phyloP scores from a whole-genome alignment of 1,284 basidiomycete species.

The Apiotrichum laibachii region DNA sequence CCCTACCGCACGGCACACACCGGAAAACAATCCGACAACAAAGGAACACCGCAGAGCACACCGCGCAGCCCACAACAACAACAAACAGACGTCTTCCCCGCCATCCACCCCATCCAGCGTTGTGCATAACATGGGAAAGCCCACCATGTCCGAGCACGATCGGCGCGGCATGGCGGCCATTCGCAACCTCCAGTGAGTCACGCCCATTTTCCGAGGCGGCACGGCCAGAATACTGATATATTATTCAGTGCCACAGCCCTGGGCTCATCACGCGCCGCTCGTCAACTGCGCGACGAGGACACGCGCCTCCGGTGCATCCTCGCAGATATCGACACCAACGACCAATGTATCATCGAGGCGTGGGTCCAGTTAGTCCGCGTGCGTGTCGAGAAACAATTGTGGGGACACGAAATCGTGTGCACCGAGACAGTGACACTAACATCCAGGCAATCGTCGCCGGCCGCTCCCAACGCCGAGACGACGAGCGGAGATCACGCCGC shows the following conservation, averaged over 20 bases:
- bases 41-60: too few species aligned
- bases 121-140: conserved; percentile 13
- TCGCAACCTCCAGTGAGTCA: conserved; percentile 14
- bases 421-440: not conserved
- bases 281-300: conserved; percentile 7
- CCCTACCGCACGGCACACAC: too few species aligned
- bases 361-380: conserved; percentile 19
- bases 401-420: not conserved
- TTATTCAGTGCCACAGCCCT: not conserved
- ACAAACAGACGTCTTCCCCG: not conserved
- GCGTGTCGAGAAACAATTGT: not conserved
- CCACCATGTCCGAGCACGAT: conserved; percentile 6
- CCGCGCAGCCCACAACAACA: too few species aligned
- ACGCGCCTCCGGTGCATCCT: conserved; percentile 13
- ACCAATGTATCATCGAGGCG: conserved; percentile 10
- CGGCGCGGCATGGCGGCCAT: conserved; percentile 11
- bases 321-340: conserved; percentile 3
- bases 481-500: not conserved
- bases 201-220: too few species aligned
- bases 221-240: not conserved
- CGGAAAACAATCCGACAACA: too few species aligned
- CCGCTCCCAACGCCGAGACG: not conserved
- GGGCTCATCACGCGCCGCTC: not conserved
- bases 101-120: too few species aligned
- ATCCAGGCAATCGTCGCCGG: not conserved